These are phyloP conservation scores for Solanum ossicruentum DNA, from an alignment of 257 asterid genomes.

Conservation along the genomic window DNA sequence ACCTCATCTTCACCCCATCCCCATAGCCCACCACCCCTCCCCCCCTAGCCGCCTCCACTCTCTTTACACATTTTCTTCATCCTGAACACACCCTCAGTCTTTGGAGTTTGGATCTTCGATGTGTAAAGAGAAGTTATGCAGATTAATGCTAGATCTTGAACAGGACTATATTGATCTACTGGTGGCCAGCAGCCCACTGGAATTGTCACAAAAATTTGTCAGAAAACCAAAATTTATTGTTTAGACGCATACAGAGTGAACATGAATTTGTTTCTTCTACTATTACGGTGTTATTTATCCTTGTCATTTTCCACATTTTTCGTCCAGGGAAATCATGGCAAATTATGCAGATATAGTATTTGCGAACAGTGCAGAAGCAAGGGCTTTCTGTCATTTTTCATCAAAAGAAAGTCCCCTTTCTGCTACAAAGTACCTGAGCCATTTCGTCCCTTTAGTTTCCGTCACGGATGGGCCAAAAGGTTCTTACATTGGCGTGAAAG, in stretches of 20 bases:
- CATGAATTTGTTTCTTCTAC: neutral
- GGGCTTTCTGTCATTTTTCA: conserved; percentile 62
- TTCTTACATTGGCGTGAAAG: conserved; percentile 82
- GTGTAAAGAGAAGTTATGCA: neutral
- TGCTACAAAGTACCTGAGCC: conserved; percentile 90
- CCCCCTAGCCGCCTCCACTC: too few relatives aligned
- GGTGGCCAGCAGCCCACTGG: neutral
- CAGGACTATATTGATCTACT: neutral
- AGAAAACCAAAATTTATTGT: neutral
- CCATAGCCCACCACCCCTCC: too few relatives aligned
- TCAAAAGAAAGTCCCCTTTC: conserved; percentile 63
- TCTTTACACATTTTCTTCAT: too few relatives aligned
- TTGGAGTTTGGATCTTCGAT: neutral
- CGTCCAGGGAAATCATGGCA: conserved; percentile 70
- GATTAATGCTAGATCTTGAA: neutral
- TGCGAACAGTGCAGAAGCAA: conserved; percentile 88
- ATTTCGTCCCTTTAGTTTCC: conserved; percentile 87
- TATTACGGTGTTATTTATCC: neutral
- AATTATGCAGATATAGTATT: conserved; percentile 84
- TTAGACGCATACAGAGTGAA: neutral
- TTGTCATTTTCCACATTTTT: neutral
- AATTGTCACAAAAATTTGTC: neutral
- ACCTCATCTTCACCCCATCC: too few relatives aligned
- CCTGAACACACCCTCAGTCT: neutral
- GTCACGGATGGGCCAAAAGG: conserved; percentile 94